Base-by-base conservation (phyloP, 2,329 filamentous ascomycete genomes). In the Sporothrix brunneoviolacea region DNA sequence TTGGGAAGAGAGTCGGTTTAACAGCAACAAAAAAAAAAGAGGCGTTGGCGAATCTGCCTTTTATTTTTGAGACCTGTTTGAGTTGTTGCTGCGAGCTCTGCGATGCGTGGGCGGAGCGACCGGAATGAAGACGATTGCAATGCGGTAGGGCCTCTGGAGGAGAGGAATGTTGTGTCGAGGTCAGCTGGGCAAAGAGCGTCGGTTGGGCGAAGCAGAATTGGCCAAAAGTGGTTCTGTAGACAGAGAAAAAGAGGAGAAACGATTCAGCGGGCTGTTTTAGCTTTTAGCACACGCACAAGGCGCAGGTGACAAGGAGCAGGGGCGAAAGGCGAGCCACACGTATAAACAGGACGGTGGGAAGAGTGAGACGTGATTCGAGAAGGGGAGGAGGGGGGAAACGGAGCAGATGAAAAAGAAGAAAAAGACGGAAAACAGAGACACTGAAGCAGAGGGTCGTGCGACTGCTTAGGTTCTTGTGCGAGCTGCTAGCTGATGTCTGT, bases 231-330 rank as follows among this genome's bases (percentile, higher is more conserved):
- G 39, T 43, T 37, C 39, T 35, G 39, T 19, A n/a, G n/a, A n/a
- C n/a, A n/a, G n/a, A n/a, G 18, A 49, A 49, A 53, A 51, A 50
- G 51, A 40, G 39, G 48, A 52, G 50, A 50, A 44, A 36, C 28
- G 33, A 36, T 42, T 44, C 33, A 37, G 48, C 18, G 48, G 40
- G 47, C 33, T 21, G 33, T 33, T 48, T 48, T 48, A 48, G 45
- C 45, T 48, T 33, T 41, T 28, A 19, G 36, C 36, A 22, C n/a
- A n/a, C n/a, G n/a, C n/a, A n/a, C n/a, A n/a, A n/a, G n/a, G n/a
- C n/a, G n/a, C n/a, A n/a, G n/a, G n/a, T n/a, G n/a, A n/a, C n/a
- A n/a, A n/a, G n/a, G n/a, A n/a, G n/a, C n/a, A n/a, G n/a, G n/a
- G n/a, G n/a, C n/a, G n/a, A n/a, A n/a, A n/a, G n/a, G n/a, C n/a